Conservation (phyloP, 768 basidiomycete species). For the Postia placenta region DNA sequence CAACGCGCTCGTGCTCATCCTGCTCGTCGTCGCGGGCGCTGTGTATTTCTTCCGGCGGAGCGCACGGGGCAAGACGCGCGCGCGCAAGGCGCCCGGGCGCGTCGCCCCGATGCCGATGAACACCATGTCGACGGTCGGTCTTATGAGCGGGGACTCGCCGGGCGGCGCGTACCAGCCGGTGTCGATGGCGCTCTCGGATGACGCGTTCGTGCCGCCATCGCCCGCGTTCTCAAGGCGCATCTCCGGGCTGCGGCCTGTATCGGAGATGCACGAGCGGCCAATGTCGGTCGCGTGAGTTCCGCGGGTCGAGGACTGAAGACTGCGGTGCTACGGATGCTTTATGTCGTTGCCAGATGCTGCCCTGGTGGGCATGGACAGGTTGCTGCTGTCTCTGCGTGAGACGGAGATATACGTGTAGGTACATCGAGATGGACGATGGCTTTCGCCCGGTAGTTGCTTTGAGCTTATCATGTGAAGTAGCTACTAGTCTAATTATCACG, state of each 20-base stretch:
- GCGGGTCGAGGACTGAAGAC: background rate
- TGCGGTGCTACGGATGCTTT: background rate
- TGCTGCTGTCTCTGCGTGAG: background rate
- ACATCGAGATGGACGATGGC: background rate
- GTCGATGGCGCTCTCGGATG: slow-evolving; percentile 43
- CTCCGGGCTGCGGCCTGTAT: slow-evolving; percentile 15
- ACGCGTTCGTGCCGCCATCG: slow-evolving; percentile 30
- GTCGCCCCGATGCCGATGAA: slow-evolving; percentile 55
- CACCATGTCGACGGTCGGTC: slow-evolving; percentile 20
- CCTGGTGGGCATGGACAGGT: background rate
- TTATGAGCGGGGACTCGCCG: slow-evolving; percentile 13
- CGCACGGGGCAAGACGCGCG: slow-evolving; percentile 26
- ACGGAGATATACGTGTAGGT: background rate
- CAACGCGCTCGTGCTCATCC: slow-evolving; percentile 65
- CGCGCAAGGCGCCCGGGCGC: slow-evolving; percentile 36
- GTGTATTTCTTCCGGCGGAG: slow-evolving; percentile 46
- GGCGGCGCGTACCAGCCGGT: slow-evolving; percentile 66
- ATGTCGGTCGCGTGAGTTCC: slow-evolving; percentile 32
- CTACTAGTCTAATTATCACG: background rate
- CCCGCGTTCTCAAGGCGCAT: slow-evolving; percentile 27
- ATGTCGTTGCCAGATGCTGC: background rate
- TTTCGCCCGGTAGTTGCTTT: background rate
- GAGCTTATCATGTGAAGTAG: background rate
- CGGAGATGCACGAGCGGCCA: slow-evolving; percentile 32
- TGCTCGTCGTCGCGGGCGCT: slow-evolving; percentile 48